Evolutionary conservation across 2,329 filamentous ascomycete species (phyloP).

Genomic region (Ophiostoma sp.): DNA sequence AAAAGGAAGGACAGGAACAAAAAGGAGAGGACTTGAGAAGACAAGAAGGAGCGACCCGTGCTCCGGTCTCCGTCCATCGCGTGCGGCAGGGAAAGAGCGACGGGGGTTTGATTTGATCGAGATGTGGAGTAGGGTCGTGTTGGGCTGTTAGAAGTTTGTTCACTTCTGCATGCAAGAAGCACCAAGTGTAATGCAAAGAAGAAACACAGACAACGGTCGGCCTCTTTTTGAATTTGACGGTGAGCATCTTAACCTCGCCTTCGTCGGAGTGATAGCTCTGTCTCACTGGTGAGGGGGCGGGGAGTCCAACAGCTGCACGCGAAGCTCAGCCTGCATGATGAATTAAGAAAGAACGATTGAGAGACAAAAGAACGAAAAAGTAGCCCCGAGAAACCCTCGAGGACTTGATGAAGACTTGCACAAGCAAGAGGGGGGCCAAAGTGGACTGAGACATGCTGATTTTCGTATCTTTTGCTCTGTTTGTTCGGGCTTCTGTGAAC

Average conservation of each 20-base stretch:
- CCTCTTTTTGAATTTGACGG: neutral
- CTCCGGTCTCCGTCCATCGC: neutral
- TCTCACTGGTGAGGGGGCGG: slow-evolving; percentile 1
- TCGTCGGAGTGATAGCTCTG: slow-evolving; percentile 2
- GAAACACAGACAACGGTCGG: neutral
- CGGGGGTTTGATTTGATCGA: neutral
- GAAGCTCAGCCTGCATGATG: neutral
- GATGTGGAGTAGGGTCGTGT: slow-evolving; percentile 8
- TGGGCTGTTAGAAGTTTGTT: neutral
- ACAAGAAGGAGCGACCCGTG: slow-evolving; percentile 3
- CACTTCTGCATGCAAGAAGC: neutral
- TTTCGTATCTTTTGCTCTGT: neutral
- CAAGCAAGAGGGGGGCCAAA: slow-evolving; percentile 1
- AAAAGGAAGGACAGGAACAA: neutral
- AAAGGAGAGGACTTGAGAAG: neutral
- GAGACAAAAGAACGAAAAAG: neutral
- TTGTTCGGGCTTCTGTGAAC: neutral
- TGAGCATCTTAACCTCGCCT: neutral
- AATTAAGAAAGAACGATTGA: neutral
- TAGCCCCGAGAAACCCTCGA: neutral
- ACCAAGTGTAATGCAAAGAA: neutral
- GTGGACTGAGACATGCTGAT: slow-evolving; percentile 14
- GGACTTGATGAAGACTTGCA: slow-evolving; percentile 6
- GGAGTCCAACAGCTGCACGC: neutral
- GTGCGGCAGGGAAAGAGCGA: slow-evolving; percentile 14